These are phyloP conservation scores for Naegleria lovaniensis DNA, from an alignment of 208 protist species.

Conservation along the genomic window DNA sequence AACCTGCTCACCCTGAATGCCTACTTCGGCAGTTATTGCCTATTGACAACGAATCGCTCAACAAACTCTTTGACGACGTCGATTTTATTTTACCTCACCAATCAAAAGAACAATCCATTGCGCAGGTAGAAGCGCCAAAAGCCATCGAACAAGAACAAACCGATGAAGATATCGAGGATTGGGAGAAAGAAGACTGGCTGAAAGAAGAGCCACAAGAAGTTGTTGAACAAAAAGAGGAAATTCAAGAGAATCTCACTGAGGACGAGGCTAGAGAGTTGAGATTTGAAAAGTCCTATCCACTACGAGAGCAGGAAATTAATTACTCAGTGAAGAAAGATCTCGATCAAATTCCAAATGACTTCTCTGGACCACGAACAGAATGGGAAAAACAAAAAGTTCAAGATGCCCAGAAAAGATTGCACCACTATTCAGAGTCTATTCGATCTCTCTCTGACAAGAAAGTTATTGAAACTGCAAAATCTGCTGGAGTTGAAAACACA, in stretches of 20 bases:
- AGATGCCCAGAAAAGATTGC: constrained; percentile 1
- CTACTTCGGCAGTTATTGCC: background rate
- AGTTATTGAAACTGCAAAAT: constrained; percentile 17
- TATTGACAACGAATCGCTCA: background rate
- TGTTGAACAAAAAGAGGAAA: background rate
- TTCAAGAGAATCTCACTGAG: background rate
- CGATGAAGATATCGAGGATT: background rate
- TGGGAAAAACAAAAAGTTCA: background rate
- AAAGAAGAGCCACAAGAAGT: background rate
- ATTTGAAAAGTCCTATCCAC: background rate
- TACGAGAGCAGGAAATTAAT: background rate
- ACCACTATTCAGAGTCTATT: background rate
- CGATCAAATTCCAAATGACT: background rate
- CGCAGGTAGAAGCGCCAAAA: background rate
- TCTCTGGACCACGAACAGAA: background rate
- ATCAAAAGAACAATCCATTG: background rate
- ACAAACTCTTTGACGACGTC: background rate
- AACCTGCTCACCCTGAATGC: background rate
- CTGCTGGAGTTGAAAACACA: background rate
- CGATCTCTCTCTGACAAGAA: background rate
- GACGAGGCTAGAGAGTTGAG: background rate
- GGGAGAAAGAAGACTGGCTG: background rate
- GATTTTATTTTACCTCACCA: background rate
- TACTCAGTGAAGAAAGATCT: background rate
- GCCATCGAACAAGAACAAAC: background rate